These are phyloP conservation scores for Thalia dealbata DNA, from an alignment of 176 grass and related monocot genomes.

Conservation along the genomic window DNA sequence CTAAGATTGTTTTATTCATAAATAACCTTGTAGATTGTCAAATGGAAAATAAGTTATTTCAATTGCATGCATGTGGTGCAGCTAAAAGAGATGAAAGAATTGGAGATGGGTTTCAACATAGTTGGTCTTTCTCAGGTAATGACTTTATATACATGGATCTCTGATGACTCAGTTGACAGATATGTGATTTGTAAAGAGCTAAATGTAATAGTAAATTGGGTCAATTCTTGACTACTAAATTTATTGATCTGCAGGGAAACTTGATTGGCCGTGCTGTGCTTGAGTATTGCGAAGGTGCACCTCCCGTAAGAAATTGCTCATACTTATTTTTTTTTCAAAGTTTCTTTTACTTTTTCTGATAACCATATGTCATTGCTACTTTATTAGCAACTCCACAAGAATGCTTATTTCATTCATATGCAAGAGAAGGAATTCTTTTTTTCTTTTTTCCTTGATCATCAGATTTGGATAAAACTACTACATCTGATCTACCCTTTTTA, in stretches of 20 bases:
- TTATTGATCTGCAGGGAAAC: slow-evolving; percentile 45
- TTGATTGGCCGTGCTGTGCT: slow-evolving; percentile 81
- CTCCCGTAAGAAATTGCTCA: slow-evolving; percentile 55
- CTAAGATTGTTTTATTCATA: slow-evolving; percentile 18
- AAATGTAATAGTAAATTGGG: too few species aligned
- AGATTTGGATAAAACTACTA: too few species aligned
- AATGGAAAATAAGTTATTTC: slow-evolving; percentile 12
- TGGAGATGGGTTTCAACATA: slow-evolving; percentile 70
- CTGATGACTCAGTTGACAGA: not conserved
- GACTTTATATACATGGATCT: slow-evolving; percentile 25
- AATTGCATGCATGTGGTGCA: slow-evolving; percentile 38
- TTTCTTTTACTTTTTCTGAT: slow-evolving; percentile 14
- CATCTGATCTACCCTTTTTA: too few species aligned
- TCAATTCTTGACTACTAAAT: not conserved
- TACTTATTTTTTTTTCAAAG: not conserved
- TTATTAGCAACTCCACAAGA: not conserved
- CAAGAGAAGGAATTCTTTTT: too few species aligned
- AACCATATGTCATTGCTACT: not conserved
- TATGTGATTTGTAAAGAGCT: too few species aligned
- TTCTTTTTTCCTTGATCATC: too few species aligned
- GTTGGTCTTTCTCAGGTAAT: slow-evolving; percentile 86
- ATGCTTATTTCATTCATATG: too few species aligned
- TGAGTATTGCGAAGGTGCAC: slow-evolving; percentile 59
- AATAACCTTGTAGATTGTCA: not conserved
- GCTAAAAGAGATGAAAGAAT: slow-evolving; percentile 81